A percentile compares a stretch with the other conserved stretches of the same genome.
These are phyloP conservation scores for Rhodotorula graminis DNA, from an alignment of 768 basidiomycete genomes.

Conservation along the genomic window DNA sequence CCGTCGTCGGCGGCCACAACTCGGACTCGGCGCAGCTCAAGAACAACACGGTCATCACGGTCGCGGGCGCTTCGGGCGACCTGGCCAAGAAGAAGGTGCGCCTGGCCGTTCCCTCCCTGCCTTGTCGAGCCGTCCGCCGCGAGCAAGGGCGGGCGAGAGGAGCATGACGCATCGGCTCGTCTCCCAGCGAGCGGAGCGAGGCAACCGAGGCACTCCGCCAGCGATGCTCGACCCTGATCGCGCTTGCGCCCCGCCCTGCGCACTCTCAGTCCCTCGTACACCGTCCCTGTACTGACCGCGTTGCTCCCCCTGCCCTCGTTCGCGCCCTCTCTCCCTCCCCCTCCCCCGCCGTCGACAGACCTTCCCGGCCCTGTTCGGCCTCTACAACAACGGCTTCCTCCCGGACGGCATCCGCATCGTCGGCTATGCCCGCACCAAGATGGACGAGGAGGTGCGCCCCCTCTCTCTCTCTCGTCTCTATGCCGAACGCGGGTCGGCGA, in stretches of 20 bases:
- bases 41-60: constrained; percentile 46
- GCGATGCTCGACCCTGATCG: not conserved
- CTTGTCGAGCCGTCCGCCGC: too few species aligned
- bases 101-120: too few species aligned
- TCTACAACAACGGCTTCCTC: constrained; percentile 73
- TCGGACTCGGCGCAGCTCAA: not conserved
- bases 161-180: constrained; percentile 1
- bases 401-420: constrained; percentile 82
- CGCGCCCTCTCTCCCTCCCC: too few species aligned
- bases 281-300: not conserved
- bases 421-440: constrained; percentile 94
- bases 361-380: constrained; percentile 86
- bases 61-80: constrained; percentile 93
- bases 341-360: constrained; percentile 56
- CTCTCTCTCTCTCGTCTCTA: not conserved
- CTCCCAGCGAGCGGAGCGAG: too few species aligned
- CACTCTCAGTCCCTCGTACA: not conserved
- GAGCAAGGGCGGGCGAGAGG: too few species aligned
- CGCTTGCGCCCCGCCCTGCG: not conserved
- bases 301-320: too few species aligned
- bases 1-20: not conserved
- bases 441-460: constrained; percentile 60
- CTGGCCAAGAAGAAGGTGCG: constrained; percentile 94
- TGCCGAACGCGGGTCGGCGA: too few species aligned
- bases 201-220: constrained; percentile 8